Conservation (phyloP, 805 yeast species). For the Candida odintsovae region DNA sequence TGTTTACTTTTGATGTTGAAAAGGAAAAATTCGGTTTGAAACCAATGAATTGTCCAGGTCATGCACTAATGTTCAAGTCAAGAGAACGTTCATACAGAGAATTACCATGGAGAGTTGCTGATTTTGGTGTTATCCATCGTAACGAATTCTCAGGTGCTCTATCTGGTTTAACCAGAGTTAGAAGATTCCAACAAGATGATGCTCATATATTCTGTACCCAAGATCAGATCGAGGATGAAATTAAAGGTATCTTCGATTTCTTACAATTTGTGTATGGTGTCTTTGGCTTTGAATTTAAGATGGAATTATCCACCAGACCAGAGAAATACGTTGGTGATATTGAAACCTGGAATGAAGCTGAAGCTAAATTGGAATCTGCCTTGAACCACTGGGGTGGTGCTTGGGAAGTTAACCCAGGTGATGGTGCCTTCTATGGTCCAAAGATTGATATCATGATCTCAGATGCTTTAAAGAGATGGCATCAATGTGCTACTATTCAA, state of each 20-base stretch:
- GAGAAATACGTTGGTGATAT: slow-evolving; percentile 93
- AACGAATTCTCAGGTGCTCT: slow-evolving; percentile 95
- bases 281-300: slow-evolving; percentile 91
- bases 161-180: slow-evolving; percentile 91
- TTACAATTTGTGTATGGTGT: slow-evolving; percentile 80
- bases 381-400: slow-evolving; percentile 79
- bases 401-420: slow-evolving; percentile 96
- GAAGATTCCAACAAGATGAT: slow-evolving; percentile 99
- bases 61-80: slow-evolving; percentile 85
- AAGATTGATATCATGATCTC: slow-evolving; percentile 95
- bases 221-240: slow-evolving; percentile 86
- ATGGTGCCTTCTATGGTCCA: slow-evolving; percentile 95
- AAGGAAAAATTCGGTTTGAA: slow-evolving; percentile 92
- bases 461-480: slow-evolving; percentile 94
- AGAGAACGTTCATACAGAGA: slow-evolving; percentile 96
- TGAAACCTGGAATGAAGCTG: slow-evolving; percentile 93
- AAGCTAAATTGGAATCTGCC: slow-evolving; percentile 74
- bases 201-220: slow-evolving; percentile 96
- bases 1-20: slow-evolving; percentile 96
- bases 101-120: slow-evolving; percentile 98
- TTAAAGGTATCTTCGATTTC: slow-evolving; percentile 79
- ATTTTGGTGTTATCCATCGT: slow-evolving; percentile 95
- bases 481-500: slow-evolving; percentile 98
- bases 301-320: slow-evolving; percentile 97
- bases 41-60: slow-evolving; percentile 93